Evolutionary conservation across 108 stramenopile genomes (phyloP).

Genomic region (Licmophora abbreviata): DNA sequence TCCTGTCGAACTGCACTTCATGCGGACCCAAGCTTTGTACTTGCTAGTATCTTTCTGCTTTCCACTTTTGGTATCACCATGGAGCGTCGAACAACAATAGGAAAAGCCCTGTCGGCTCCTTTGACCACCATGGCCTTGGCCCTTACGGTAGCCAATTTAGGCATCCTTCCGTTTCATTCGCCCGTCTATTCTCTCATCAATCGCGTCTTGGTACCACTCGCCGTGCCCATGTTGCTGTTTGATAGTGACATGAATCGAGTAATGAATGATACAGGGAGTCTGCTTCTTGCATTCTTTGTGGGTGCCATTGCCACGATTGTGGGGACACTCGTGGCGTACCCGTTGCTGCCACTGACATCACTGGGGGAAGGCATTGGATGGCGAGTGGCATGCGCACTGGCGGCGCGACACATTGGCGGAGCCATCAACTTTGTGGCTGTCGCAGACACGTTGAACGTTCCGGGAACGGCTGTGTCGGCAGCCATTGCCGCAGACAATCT

Average conservation of each 20-base stretch:
- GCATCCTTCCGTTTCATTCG: conserved; percentile 60
- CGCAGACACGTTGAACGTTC: conserved; percentile 66
- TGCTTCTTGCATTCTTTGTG: conserved; percentile 69
- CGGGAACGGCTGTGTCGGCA: conserved; percentile 53
- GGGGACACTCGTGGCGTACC: conserved; percentile 70
- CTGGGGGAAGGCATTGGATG: conserved; percentile 57
- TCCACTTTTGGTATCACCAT: conserved; percentile 57
- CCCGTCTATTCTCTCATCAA: conserved; percentile 51
- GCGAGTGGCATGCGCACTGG: conserved; percentile 80
- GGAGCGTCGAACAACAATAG: conserved; percentile 58
- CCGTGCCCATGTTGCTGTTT: conserved; percentile 83
- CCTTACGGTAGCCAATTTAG: conserved; percentile 55
- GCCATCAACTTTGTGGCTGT: conserved; percentile 93
- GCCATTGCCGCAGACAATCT: conserved; percentile 87
- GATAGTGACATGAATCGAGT: conserved; percentile 79
- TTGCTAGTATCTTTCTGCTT: conserved; percentile 42
- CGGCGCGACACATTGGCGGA: conserved; percentile 90
- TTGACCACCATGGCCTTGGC: conserved; percentile 70
- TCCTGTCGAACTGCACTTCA: conserved; percentile 28
- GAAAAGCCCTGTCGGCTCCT: conserved; percentile 77
- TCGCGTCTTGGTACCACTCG: conserved; percentile 71
- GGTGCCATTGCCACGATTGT: conserved; percentile 76
- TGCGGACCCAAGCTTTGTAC: conserved; percentile 41
- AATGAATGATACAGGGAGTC: conserved; percentile 61
- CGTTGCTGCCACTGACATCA: conserved; percentile 51